Base-by-base conservation (phyloP, 1,139 yeast species). In the Hemisphaericaspora lyxosophila region DNA sequence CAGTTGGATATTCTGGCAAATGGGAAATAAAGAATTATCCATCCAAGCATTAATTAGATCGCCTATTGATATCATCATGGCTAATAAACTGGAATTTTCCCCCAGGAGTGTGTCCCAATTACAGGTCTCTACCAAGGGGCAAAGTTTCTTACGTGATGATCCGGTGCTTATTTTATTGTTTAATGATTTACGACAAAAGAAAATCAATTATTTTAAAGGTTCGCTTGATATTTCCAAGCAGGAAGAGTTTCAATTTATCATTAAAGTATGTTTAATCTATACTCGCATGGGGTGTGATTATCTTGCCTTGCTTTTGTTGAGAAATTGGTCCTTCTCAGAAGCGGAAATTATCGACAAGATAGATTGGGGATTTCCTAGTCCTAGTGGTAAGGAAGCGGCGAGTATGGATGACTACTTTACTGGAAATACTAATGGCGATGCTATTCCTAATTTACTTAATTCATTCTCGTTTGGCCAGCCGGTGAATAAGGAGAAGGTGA, bases 261-360 rank as follows among this genome's bases (percentile, higher is more conserved):
- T 77, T 16, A 78, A 80, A 46, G 82, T 83, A 6, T 74, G 85
- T 9, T 65, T 74, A 32, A 84, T 87, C 41, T 86, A 88, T 52
- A 70, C 79, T 11, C 70, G 95, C 42, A 88, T 90, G 96, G 97
- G 97, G 0, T 90, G 97, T 63, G 96, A 90, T 50, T 76, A 81
- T 46, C 59, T 90, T 33, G 82, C 90, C 0, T 55, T 86, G 14
- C 72, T 80, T 33, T 57, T 89, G 36, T 64, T 85, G 3, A 67
- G 67, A 36, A 78, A 76, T 42, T 90, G 97, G 97, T 63, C 64
- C 23, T 90, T 89, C 53, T 59, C 70, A 23, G 59, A 55, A 19
- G 58, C 40, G 27, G 50, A 50, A 29, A 39, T 34, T 16, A 39
- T 36, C 25, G 45, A 34, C 19, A 45, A 37, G 15, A 31, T 36